Percentiles rank a stretch among this genome's conserved stretches.
These are phyloP conservation scores for Phytopythium vexans DNA, from an alignment of 352 stramenopile genomes.

Conservation along the genomic window DNA sequence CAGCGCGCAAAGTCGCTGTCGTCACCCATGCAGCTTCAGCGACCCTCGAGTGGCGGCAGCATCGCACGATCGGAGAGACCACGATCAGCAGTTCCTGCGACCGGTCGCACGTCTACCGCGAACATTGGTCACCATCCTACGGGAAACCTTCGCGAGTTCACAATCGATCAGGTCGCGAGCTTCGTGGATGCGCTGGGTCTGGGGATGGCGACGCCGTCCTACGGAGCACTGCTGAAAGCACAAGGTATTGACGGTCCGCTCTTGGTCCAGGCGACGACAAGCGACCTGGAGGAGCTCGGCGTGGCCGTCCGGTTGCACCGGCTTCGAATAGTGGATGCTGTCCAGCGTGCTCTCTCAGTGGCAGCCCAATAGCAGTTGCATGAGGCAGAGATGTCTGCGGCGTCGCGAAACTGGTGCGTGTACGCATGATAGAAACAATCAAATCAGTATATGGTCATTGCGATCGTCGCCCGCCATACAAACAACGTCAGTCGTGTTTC, in stretches of 20 bases:
- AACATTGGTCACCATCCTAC: background rate
- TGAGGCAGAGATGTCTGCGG: no score
- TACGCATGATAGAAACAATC: no score
- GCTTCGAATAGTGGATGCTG: slow-evolving; percentile 57
- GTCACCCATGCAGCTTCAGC: no score
- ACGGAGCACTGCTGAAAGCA: slow-evolving; percentile 34
- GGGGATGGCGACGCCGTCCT: slow-evolving; percentile 15
- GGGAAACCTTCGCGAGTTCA: slow-evolving; percentile 20
- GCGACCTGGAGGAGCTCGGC: slow-evolving; percentile 67
- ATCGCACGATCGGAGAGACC: background rate
- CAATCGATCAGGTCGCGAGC: slow-evolving; percentile 32
- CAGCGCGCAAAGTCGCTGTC: background rate
- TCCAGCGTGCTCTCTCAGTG: slow-evolving; percentile 1
- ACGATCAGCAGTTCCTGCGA: slow-evolving; percentile 4
- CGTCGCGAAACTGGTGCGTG: no score
- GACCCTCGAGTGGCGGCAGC: no score
- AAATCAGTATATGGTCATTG: no score
- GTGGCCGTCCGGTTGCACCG: slow-evolving; percentile 66
- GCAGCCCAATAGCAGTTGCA: no score
- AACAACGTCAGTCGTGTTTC: no score
- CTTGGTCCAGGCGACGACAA: slow-evolving; percentile 46
- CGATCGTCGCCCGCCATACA: no score
- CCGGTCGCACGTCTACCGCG: background rate
- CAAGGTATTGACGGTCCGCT: slow-evolving; percentile 65
- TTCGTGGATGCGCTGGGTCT: slow-evolving; percentile 54